phyloP scores from a whole-genome alignment of 2,329 filamentous ascomycete genomes.

The Ophiostoma australiae region DNA sequence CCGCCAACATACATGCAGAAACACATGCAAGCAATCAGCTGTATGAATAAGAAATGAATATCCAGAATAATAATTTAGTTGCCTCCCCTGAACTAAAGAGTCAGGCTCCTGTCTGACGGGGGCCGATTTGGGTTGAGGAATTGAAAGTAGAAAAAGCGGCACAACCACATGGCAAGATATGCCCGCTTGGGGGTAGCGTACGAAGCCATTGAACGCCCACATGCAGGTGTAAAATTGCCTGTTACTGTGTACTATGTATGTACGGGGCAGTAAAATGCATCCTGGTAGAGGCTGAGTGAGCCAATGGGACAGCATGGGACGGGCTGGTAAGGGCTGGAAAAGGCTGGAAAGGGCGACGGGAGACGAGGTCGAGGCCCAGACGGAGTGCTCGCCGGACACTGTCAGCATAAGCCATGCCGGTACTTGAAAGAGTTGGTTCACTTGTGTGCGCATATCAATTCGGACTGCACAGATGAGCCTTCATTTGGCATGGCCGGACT shows the following conservation, averaged over 20 bases:
- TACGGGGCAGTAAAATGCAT: not conserved
- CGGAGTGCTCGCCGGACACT: not conserved
- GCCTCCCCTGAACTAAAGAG: not conserved
- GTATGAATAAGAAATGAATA: not conserved
- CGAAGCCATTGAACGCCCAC: not conserved
- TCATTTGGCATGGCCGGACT: not conserved
- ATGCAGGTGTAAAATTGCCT: conserved; percentile 1
- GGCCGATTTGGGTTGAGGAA: not conserved
- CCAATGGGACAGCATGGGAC: not conserved
- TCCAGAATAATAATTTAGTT: not conserved
- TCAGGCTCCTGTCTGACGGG: not conserved
- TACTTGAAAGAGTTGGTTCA: not conserved
- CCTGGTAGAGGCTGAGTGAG: not conserved
- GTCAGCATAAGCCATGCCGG: not conserved
- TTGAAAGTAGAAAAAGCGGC: not conserved
- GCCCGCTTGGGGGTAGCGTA: not conserved
- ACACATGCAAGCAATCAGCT: not conserved
- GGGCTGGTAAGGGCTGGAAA: not conserved
- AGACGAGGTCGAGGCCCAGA: not conserved
- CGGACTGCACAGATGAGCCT: not conserved
- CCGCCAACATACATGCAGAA: conserved; percentile 1
- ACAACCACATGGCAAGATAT: conserved; percentile 3
- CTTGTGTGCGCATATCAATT: not conserved
- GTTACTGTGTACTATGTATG: not conserved
- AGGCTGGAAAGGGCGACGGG: not conserved